Percentiles rank a stretch among this genome's conserved stretches.
Conservation (phyloP, 306 rosid genomes). For the Hippophae tibetana region DNA sequence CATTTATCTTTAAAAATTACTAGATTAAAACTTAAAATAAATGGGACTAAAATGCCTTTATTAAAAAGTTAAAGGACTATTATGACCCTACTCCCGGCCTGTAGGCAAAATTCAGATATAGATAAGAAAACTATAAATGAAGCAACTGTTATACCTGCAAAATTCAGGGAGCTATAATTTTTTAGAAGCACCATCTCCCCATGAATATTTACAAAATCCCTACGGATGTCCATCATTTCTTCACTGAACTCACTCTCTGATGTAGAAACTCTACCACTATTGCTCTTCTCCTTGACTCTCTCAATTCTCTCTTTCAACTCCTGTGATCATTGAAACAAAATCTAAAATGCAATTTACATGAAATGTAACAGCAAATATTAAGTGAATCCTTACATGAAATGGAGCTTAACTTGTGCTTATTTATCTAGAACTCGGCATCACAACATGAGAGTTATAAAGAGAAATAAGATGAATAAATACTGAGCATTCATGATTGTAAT, state of each 20-base stretch:
- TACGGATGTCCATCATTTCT: slow-evolving; percentile 92
- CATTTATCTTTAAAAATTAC: slow-evolving; percentile 3
- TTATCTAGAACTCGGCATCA: no score
- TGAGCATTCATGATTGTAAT: no score
- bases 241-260: slow-evolving; percentile 76
- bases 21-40: no score
- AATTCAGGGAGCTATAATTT: slow-evolving; percentile 88
- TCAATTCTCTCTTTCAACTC: slow-evolving; percentile 83
- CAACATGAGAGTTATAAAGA: no score
- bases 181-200: slow-evolving; percentile 96
- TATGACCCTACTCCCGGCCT: neutral
- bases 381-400: neutral
- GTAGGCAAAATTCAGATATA: slow-evolving; percentile 9
- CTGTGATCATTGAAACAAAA: slow-evolving; percentile 27
- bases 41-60: no score
- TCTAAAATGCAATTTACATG: slow-evolving; percentile 7
- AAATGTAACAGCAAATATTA: slow-evolving; percentile 1
- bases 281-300: slow-evolving; percentile 54
- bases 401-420: no score
- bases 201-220: slow-evolving; percentile 88
- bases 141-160: slow-evolving; percentile 54
- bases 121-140: neutral
- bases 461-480: no score
- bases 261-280: slow-evolving; percentile 38
- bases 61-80: no score